Evolutionary conservation across 768 basidiomycete genomes (phyloP), one percentile per base, ranked within the genome.

Genomic region (Naematelia aurantialba): DNA sequence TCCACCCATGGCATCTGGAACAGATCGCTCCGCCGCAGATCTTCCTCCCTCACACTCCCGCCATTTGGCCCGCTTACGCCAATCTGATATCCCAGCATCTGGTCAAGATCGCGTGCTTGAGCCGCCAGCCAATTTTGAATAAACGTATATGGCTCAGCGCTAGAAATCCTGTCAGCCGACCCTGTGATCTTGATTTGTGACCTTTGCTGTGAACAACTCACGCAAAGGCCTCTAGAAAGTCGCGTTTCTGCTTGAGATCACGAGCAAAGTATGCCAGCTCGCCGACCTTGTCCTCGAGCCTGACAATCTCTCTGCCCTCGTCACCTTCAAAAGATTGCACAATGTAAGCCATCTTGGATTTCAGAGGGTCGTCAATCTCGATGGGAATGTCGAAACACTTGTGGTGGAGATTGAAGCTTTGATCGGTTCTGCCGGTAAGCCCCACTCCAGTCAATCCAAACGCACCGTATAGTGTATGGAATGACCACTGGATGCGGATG

Each of bases 281-380:
- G n/a, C 88, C 85, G 60, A 91, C 92, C 82, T 97, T 91, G 50
- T 96, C 91, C 68, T 96, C 93, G 19, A 94, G 78, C 70, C 85
- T 87, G 14, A 81, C 69, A 19, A 94, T 79, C 51, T 84, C 83
- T 60, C 84, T 83, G 3, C 81, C 78, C 50, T 85, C 86, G 59
- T 89, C 89, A 52, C 88, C 86, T 63, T 82, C 86, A 56, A 87
- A 80, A 49, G 83, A 82, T 11, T 87, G 78, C 48, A 87, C 82
- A n/a, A 86, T 84, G 0, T 83, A 78, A 34, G 78, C 77, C 86
- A 91, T 89, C 52, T 86, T 84, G 56, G 79, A 82, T 78, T 92
- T 93, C 5, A 78, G 75, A 1, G 83, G 80, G 71, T 96, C 92
- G 68, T 96, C 92, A 75, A 87, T 83, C 75, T 90, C 92, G 11